Base-by-base conservation (phyloP, 495 filamentous ascomycete species). In the Parathielavia hyrcaniae region DNA sequence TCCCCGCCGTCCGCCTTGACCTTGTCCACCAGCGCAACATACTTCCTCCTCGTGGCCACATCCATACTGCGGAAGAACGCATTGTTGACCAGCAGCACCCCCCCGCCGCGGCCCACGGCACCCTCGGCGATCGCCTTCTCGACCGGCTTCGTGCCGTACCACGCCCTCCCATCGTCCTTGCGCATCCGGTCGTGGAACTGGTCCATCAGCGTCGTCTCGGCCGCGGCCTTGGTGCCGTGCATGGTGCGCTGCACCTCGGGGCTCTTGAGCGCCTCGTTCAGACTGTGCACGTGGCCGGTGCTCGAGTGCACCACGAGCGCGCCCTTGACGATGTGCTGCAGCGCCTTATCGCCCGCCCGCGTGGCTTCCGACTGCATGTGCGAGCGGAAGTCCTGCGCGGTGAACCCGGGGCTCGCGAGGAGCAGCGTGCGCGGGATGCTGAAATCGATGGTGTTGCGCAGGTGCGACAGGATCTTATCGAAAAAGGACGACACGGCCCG, bases 1-100 rank as follows among this genome's bases (percentile, higher is more conserved):
- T 97, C 91, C 0, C 93, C 93, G 36, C 95, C 95, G 50, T 87
- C 83, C 49, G 86, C 87, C 63, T 86, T 86, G n/a, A 97, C 93
- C 46, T 84, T 87, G 69, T 98, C 93, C 41, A 97, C 92, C 62
- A 97, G 77, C 22, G 74, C 71, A 5, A 98, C 95, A 79, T 88
- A 96, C 56, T 81, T 82, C 68, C 82, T 91, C 68, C 93, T 78
- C 65, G 84, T 85, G 12, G 75, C 77, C n/a, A 97, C 79, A 58
- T 91, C 85, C 68, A 95, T 81, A 50, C 86, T 88, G 55, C 95
- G 76, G 69, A 97, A 97, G 30, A 97, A 73, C 12, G 81, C 78
- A 68, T 96, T 91, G 52, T 85, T 90, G 57, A 98, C 86, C 55
- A 98, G 73, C 48, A 98, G 72, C 17, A 90, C 81, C 4, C 90